Evolutionary conservation across 768 basidiomycete species (phyloP), one percentile per base, ranked within the genome.

Genomic region (Hemileccinum impolitum): DNA sequence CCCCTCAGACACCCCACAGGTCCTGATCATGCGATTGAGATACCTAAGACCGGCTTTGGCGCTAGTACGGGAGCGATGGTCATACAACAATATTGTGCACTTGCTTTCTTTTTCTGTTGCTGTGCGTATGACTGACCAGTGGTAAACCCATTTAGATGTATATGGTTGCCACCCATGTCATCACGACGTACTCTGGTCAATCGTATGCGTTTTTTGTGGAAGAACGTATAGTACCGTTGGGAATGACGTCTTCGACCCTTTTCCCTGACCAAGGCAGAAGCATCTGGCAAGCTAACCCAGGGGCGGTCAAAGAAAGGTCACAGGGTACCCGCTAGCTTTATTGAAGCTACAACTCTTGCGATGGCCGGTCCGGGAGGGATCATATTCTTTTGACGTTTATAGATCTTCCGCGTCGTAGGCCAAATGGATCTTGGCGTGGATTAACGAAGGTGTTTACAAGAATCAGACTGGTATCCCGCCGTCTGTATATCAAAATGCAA

Each of bases 231-330:
- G 26, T 46, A 0, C 74, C 74, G 0, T 52, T 78, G 8, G 60
- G 60, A 15, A 77, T 80, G 76, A 48, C 58, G 0, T 59, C 63
- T 1, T 70, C 75, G 1, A 77, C 73, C n/a, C 0, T 74, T 70
- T 47, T 70, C 64, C 2, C 62, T 65, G 0, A 30, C 49, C 7
- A 64, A 64, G 15, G 77, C 75, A 1, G 47, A 46, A 19, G 47
- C 41, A 13, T 58, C 61, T 0, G 72, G 73, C 6, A 64, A 63
- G 32, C 56, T 66, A 15, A 68, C 64, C 1, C 69, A 71, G 32
- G 58, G 60, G 3, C 73, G 69, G 70, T 58, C 64, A 2, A 43
- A 32, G 15, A 52, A 51, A n/a, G 69, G 72, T 1, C 54, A 71
- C 17, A 53, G 65, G n/a, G 59, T 75, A 0, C 70, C 73, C 2